Base-by-base conservation (phyloP, 164 flowering plant genomes). In the Echeveria elegans region DNA sequence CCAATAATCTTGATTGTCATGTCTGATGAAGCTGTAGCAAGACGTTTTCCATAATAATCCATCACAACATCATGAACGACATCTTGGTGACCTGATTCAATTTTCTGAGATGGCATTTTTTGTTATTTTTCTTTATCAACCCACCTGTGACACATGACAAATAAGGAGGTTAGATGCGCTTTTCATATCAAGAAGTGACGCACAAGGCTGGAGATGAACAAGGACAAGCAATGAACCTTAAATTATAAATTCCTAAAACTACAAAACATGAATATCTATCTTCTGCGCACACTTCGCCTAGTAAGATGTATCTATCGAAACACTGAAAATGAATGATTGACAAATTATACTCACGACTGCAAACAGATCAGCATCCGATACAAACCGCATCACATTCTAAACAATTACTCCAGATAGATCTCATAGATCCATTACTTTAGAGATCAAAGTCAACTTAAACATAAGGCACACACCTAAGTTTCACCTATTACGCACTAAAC, bases 11-110 rank as follows among this genome's bases (percentile, higher is more conserved):
- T 77, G 60, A 77, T 71, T 18, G 79, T 77, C 65, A 65, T 50
- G 31, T 77, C 79, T 29, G 79, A 77, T 18, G 79, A 77, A 56
- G 74, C 79, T 28, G 77, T 71, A 41, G 79, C 79, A 21, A 77
- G 65, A 16, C 79, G 79, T 59, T 77, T 77, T n/a, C 79, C 79
- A 60, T 77, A 77, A 43, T 77, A 77, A 64, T 77, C 79, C 79
- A 77, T 77, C 32, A 64, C 31, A 15, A 77, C 79, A 69, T 77
- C 79, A 28, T 77, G 79, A 48, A 77, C 75, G 6, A 64, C 64
- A 40, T 77, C 79, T 12, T 70, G 68, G 70, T 77, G 79, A 48
- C 79, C 79, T 4, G 74, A 73, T 77, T 77, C 79, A 38, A 77
- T 74, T 69, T 77, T 77, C 63, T 77, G 79, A n/a, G 74, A 58